Conservation (phyloP, 352 stramenopile species). For the Stramenopiles sp. region DNA sequence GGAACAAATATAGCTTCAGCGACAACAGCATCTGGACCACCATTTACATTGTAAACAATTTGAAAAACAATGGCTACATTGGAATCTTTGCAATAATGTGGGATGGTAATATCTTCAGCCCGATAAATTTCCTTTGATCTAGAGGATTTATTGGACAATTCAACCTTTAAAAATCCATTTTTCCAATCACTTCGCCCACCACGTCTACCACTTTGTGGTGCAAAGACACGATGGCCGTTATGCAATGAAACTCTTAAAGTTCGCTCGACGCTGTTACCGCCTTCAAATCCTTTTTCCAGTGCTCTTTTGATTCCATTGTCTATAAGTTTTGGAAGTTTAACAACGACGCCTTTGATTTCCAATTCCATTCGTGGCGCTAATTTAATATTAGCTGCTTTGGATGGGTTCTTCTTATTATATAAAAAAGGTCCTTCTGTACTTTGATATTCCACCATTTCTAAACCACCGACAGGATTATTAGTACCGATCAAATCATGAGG, state of each 20-base stretch:
- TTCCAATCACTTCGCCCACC: not conserved
- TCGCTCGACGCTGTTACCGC: not conserved
- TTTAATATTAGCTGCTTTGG: not conserved
- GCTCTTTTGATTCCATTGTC: not conserved
- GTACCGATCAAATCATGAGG: slow-evolving; percentile 2
- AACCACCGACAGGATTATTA: not conserved
- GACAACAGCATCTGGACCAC: not conserved
- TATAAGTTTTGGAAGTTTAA: not conserved
- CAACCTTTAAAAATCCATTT: not conserved
- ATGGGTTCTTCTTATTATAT: not conserved
- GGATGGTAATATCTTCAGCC: not conserved
- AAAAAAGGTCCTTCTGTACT: not conserved
- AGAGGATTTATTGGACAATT: not conserved
- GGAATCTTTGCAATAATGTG: slow-evolving; percentile 4
- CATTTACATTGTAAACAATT: not conserved
- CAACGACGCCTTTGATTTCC: not conserved
- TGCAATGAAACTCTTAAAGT: not conserved
- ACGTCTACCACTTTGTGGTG: not conserved
- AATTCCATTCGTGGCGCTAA: slow-evolving; percentile 1
- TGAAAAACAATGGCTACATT: not conserved
- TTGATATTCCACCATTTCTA: not conserved
- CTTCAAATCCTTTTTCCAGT: not conserved
- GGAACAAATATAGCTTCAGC: not conserved
- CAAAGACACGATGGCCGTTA: not conserved
- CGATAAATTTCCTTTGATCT: not conserved